phyloP scores from a whole-genome alignment of 2,329 filamentous ascomycete species.

The Talaromyces sp. region DNA sequence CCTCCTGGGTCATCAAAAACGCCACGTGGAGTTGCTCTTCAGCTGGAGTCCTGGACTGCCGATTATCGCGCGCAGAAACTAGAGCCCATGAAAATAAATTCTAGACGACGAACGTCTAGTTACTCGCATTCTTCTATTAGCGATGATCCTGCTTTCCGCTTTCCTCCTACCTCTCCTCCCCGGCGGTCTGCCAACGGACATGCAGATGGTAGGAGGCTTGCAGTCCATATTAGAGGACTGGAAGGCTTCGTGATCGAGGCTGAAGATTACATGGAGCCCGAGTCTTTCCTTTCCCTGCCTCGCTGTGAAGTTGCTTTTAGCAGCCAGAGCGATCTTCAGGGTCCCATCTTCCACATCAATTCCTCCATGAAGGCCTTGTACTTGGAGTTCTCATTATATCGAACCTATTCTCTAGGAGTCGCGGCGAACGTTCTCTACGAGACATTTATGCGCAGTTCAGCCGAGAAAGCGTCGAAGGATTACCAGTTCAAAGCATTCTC shows the following conservation, averaged over 20 bases:
- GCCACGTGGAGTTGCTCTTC: constrained; percentile 75
- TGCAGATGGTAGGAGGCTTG: constrained; percentile 75
- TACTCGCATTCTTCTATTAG: constrained; percentile 52
- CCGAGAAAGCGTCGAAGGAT: constrained; percentile 12
- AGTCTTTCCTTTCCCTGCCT: constrained; percentile 81
- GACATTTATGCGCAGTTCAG: constrained; percentile 49
- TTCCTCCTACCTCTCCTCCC: constrained; percentile 46
- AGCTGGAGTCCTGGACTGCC: constrained; percentile 79
- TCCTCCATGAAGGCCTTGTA: constrained; percentile 73
- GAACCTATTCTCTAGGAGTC: constrained; percentile 84
- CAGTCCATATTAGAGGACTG: constrained; percentile 73
- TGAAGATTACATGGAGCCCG: constrained; percentile 73
- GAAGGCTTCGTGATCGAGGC: constrained; percentile 90
- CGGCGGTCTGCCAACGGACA: constrained; percentile 34
- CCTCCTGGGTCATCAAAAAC: constrained; percentile 79
- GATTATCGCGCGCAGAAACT: constrained; percentile 82
- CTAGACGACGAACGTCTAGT: constrained; percentile 69
- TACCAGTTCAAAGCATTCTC: constrained; percentile 14
- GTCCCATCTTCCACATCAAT: constrained; percentile 81
- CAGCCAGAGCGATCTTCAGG: constrained; percentile 79
- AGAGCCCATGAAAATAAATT: constrained; percentile 47
- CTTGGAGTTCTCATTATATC: constrained; percentile 85
- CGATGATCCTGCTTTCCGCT: constrained; percentile 57
- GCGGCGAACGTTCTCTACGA: constrained; percentile 69
- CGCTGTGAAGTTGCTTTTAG: constrained; percentile 81